Conservation (phyloP, 2,329 filamentous ascomycete genomes). For the Fusarium euwallaceae region DNA sequence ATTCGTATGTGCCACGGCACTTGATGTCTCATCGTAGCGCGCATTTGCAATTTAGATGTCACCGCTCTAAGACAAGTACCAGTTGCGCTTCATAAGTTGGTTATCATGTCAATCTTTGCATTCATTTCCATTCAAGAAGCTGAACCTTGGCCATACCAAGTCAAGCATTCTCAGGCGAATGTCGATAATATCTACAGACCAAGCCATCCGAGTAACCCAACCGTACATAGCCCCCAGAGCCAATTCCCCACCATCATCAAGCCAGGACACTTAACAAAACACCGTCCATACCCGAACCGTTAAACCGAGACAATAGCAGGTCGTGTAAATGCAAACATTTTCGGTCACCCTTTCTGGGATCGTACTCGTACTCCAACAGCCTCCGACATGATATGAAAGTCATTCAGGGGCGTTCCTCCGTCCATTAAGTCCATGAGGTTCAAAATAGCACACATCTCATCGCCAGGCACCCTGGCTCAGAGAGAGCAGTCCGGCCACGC, state of each 20-base stretch:
- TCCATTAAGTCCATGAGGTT: slow-evolving; percentile 24
- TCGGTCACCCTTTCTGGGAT: slow-evolving; percentile 27
- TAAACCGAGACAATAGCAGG: slow-evolving; percentile 28
- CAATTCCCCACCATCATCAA: slow-evolving; percentile 21
- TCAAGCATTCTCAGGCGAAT: slow-evolving; percentile 34
- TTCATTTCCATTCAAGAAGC: slow-evolving; percentile 38
- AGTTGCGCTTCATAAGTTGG: background rate
- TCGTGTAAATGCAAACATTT: slow-evolving; percentile 31
- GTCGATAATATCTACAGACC: slow-evolving; percentile 43
- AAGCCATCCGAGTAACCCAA: slow-evolving; percentile 33
- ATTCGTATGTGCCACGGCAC: background rate
- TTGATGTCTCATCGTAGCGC: background rate
- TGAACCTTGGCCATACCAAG: slow-evolving; percentile 21
- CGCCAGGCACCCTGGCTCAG: slow-evolving; percentile 94
- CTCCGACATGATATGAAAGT: slow-evolving; percentile 14
- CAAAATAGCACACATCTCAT: slow-evolving; percentile 48
- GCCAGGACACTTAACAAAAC: slow-evolving; percentile 33
- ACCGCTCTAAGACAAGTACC: background rate
- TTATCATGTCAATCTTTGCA: slow-evolving; percentile 15
- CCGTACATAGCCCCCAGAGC: slow-evolving; percentile 17
- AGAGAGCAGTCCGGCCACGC: slow-evolving; percentile 88
- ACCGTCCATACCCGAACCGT: slow-evolving; percentile 36
- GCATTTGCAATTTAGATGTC: background rate
- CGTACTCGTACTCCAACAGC: slow-evolving; percentile 36
- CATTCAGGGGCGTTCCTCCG: slow-evolving; percentile 27